Percentiles rank a stretch among this genome's conserved stretches.
Conservation (phyloP, 495 filamentous ascomycete genomes). For the Pseudoneurospora amorphoporcata region DNA sequence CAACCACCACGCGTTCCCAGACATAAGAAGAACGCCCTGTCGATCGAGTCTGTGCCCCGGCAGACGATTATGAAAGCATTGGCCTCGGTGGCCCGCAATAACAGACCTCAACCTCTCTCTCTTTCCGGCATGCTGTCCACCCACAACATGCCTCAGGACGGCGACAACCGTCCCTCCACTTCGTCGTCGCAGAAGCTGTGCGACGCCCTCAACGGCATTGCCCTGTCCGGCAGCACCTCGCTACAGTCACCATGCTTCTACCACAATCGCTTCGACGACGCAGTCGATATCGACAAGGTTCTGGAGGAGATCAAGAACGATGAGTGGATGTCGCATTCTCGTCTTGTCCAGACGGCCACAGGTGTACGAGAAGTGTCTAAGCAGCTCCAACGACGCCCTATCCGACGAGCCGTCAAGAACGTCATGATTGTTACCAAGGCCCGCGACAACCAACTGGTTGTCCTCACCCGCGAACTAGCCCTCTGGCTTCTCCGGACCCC, state of each 20-base stretch:
- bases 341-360: slow-evolving; percentile 87
- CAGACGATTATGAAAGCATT: slow-evolving; percentile 87
- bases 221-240: slow-evolving; percentile 31
- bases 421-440: slow-evolving; percentile 98
- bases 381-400: slow-evolving; percentile 79
- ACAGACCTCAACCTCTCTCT: slow-evolving; percentile 46
- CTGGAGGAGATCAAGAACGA: slow-evolving; percentile 88
- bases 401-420: slow-evolving; percentile 76
- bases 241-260: slow-evolving; percentile 93
- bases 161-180: slow-evolving; percentile 37
- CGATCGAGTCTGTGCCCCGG: slow-evolving; percentile 63
- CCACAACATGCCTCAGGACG: slow-evolving; percentile 21
- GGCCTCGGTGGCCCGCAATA: slow-evolving; percentile 57
- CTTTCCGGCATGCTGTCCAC: slow-evolving; percentile 42
- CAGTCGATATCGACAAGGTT: slow-evolving; percentile 88
- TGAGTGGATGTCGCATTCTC: slow-evolving; percentile 83
- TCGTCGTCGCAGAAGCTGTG: slow-evolving; percentile 53
- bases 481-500: slow-evolving; percentile 80
- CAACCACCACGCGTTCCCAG: slow-evolving; percentile 9
- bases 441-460: slow-evolving; percentile 77
- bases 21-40: slow-evolving; percentile 52
- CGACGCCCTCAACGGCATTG: slow-evolving; percentile 53
- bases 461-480: slow-evolving; percentile 73
- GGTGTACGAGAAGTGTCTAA: slow-evolving; percentile 90
- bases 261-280: slow-evolving; percentile 91